Evolutionary conservation across 495 filamentous ascomycete genomes (phyloP), one percentile per base, ranked within the genome.

Genomic region (Haplographium delicatum): DNA sequence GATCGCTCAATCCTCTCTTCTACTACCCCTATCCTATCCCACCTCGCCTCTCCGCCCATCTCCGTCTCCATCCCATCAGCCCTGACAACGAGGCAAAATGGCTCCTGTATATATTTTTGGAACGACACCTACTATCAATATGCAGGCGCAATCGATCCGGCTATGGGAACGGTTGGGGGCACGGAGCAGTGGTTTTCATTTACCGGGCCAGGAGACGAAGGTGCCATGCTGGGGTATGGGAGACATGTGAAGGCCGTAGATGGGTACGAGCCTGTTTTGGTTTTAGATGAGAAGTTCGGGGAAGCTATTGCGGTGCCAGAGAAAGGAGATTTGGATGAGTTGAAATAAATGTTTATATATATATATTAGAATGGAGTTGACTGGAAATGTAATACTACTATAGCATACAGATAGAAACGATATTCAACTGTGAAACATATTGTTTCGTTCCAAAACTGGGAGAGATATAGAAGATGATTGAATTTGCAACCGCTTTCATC

Each of bases 161-260:
- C 50, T 0, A 52, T 19, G 4, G 50, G 50, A 13, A 44, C 50
- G 1, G 24, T 27, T 5, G 50, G 50, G 16, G 39, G 6, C 13
- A 52, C 41, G 30, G 50, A 52, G 30, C 50, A 52, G 24, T 52
- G 50, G 50, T 52, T 27, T 30, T 45, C 40, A 23, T 52, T 23
- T 15, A 4, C 15, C 8, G 48, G 48, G 1, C 38, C 37, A 2
- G 16, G 37, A 11, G 8, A 8, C 9, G 40, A 27, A 8, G 50
- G 50, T 13, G 33, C 22, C 2, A 28, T 13, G 23, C 31, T 18
- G n/a, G 13, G 13, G 30, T 52, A 38, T 28, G 50, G 50, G 15
- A 52, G 50, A 19, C 50, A 52, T 45, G 50, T 45, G 13, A 52
- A 45, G 41, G 50, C 50, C 7, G 31, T 52, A 16, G 50, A 45